These are phyloP conservation scores for Diutina pseudorugosa DNA, from an alignment of 1,139 yeast species.

Conservation along the genomic window DNA sequence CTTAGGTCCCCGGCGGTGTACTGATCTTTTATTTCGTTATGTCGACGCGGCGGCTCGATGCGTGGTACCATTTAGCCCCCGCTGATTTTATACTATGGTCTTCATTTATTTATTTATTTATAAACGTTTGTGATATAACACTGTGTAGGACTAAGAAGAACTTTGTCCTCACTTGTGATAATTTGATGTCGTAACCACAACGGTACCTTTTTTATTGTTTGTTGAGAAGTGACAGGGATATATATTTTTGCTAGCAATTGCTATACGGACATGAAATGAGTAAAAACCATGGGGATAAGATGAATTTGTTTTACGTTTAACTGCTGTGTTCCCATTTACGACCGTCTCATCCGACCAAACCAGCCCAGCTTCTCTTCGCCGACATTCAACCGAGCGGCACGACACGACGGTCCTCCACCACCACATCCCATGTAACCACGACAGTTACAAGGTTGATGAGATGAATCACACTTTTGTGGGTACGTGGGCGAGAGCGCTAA, in stretches of 20 bases:
- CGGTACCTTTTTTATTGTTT: too few species aligned
- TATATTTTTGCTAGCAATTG: too few species aligned
- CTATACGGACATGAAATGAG: too few species aligned
- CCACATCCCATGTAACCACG: background rate
- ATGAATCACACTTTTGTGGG: background rate
- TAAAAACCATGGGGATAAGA: too few species aligned
- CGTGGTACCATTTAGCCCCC: background rate
- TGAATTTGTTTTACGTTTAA: too few species aligned
- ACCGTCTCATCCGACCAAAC: background rate
- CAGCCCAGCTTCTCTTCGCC: background rate
- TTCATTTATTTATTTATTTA: constrained; percentile 1
- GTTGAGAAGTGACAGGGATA: too few species aligned
- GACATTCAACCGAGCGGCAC: background rate
- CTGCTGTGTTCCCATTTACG: background rate
- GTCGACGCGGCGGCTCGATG: background rate
- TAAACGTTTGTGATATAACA: background rate
- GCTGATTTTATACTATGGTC: background rate
- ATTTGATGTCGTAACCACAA: background rate
- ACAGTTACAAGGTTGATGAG: background rate
- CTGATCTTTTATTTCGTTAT: background rate
- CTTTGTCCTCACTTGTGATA: too few species aligned
- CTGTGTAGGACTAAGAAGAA: background rate
- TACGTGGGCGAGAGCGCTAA: background rate
- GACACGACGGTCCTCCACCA: constrained; percentile 1
- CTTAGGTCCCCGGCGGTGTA: constrained; percentile 12